Evolutionary conservation across 805 yeast species (phyloP), one percentile per base, ranked within the genome.

Genomic region (Helenozyma baotianmanensis): DNA sequence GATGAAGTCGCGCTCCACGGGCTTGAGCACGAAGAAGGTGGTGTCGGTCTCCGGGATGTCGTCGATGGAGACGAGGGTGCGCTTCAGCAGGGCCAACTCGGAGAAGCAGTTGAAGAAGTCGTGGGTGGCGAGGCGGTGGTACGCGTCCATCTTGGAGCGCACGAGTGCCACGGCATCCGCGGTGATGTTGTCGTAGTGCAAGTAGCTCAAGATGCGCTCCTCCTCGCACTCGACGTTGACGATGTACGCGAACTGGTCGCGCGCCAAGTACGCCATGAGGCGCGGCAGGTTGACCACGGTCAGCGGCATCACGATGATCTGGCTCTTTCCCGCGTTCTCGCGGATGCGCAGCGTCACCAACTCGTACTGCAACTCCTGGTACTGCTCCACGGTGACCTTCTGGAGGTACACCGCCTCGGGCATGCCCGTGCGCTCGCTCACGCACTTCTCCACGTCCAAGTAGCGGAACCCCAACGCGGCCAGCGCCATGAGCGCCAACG

Each of bases 401-500:
- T 31, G 27, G 12, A 39, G 21, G 24, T 29, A 40, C 12, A 24
- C 23, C 8, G 38, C 38, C 18, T 42, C 47, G 4, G 43, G 38
- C 29, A 35, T 28, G 7, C 43, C 43, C 10, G 43, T 38, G 23
- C 30, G 21, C 7, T 35, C 36, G 16, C 29, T 31, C 8, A 47
- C 42, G 29, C 47, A 40, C 21, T 34, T 35, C 22, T 47, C 43
- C n/a, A 38, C 28, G 25, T 42, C 51, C 13, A 44, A 27, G 26
- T 38, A 42, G 9, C 34, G 21, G 32, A 28, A 44, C 15, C 39
- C 38, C 21, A 47, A 32, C 13, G 44, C 38, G 8, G 45, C 42
- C 40, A 38, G 38, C 9, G 49, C 45, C 44, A 47, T 44, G 17
- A 47, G 38, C 4, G 45, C 47, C 14, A 47, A 33, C 4, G 47